A percentile compares a stretch with the other conserved stretches of the same genome.
Evolutionary conservation across 1,284 basidiomycete genomes (phyloP).

Genomic region (Naganishia cerealis): DNA sequence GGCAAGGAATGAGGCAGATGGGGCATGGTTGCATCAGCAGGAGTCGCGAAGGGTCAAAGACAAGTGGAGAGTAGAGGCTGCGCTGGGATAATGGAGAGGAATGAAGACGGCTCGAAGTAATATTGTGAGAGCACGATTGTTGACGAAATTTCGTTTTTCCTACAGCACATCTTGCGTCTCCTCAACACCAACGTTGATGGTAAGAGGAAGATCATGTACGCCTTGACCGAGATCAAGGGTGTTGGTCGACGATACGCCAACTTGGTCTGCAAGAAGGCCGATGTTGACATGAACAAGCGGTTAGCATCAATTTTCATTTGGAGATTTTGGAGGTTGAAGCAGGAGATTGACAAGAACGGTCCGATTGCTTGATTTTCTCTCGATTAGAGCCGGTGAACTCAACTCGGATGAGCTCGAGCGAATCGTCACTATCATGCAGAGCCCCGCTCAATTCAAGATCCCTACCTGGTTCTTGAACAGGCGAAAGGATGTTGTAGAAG

Average conservation of each 20-base stretch:
- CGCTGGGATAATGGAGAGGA: background rate
- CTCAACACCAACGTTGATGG: constrained; percentile 99
- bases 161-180: constrained; percentile 92
- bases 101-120: background rate
- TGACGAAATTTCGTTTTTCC: constrained; percentile 24
- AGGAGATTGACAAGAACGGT: constrained; percentile 1
- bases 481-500: constrained; percentile 96
- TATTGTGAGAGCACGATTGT: constrained; percentile 1
- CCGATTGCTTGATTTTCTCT: background rate
- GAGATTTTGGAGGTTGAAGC: background rate
- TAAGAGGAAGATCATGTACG: constrained; percentile 96
- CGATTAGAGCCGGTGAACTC: constrained; percentile 78
- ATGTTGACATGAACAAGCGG: constrained; percentile 98
- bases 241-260: constrained; percentile 98
- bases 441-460: constrained; percentile 99
- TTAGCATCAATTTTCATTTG: constrained; percentile 57
- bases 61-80: background rate
- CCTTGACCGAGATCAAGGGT: constrained; percentile 99
- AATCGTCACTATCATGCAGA: constrained; percentile 98
- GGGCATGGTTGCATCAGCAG: constrained; percentile 19
- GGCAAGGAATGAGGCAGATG: background rate
- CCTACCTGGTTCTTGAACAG: constrained; percentile 98
- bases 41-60: background rate
- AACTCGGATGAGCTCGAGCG: constrained; percentile 98
- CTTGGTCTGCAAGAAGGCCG: constrained; percentile 99